Percentiles rank a stretch among this genome's conserved stretches.
phyloP scores from a whole-genome alignment of 139 green algal genomes.

The Micractinium sp. region DNA sequence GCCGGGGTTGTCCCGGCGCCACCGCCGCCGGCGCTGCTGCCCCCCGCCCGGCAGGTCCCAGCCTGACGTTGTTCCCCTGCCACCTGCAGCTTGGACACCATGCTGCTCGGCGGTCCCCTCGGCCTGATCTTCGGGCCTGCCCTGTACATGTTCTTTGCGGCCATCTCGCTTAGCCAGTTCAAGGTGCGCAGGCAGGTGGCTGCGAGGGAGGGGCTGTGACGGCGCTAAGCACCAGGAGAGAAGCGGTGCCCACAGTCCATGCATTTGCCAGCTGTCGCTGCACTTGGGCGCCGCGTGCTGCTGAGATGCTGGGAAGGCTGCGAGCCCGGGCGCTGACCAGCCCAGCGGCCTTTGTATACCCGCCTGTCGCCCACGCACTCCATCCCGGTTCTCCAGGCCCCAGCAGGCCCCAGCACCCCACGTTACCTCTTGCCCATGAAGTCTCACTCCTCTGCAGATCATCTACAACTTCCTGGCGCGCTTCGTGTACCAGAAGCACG shows the following conservation, averaged over 20 bases:
- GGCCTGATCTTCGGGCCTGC: not conserved
- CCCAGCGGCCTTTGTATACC: no score
- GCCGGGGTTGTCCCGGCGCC: not conserved
- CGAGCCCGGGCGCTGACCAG: no score
- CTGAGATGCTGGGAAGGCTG: not conserved
- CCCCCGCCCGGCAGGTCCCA: not conserved
- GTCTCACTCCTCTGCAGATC: not conserved
- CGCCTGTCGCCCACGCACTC: no score
- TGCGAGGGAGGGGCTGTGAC: not conserved
- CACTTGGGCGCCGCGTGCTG: not conserved
- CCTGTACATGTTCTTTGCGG: not conserved
- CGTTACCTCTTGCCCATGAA: no score
- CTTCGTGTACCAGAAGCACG: not conserved
- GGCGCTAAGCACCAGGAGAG: no score
- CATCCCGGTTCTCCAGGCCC: no score
- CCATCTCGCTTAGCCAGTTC: slow-evolving; percentile 9
- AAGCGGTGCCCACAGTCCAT: not conserved
- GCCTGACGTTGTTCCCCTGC: not conserved
- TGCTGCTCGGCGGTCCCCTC: not conserved
- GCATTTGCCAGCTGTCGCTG: no score
- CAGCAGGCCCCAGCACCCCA: no score
- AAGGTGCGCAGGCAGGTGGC: not conserved
- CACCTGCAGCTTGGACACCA: not conserved
- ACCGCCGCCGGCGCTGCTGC: not conserved
- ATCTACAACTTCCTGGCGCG: slow-evolving; percentile 1